Evolutionary conservation across 352 stramenopile species (phyloP), one percentile per base, ranked within the genome.

Genomic region (Thraustochytrium aureum): DNA sequence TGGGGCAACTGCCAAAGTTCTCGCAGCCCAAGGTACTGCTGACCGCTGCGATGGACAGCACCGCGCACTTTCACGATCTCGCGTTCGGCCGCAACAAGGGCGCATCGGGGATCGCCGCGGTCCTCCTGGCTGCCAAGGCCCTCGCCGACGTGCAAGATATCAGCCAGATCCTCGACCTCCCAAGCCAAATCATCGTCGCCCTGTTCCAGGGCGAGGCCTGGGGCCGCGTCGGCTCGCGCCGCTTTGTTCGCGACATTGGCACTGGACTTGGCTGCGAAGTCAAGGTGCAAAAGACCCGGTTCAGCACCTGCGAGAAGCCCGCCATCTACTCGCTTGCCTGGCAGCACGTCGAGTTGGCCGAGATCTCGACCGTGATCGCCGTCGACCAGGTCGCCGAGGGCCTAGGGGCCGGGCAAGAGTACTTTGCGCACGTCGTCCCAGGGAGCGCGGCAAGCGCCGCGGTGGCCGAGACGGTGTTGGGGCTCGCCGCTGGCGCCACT

Each of bases 171-270:
- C 38, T 22, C n/a, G 43, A 26, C 3, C 54, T 79, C 1, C 37
- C 69, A 1, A 62, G 30, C 10, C 69, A 79, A 35, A 72, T 79
- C 30, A 30, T 6, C 3, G 69, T 74, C 3, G 69, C 69, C 0
- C 52, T 79, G 30, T 79, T 79, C 69, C 37, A 73, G 32, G 69
- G 69, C 56, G 69, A 79, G 56, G 26, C 14, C 17, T 79, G 47
- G 47, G 41, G 32, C 59, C 52, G 52, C 59, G 59, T 56, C 38
- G 69, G 69, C 50, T 79, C 69, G 43, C 50, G 59, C 12, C 47
- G 69, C 22, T 79, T 79, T 30, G 69, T 79, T 14, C 69, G 30
- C 30, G 69, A 79, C 61, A 54, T 79, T 30, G 20, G 39, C 26
- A 33, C 45, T 17, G 52, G 52, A 14, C 22, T 20, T n/a, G 59